Evolutionary conservation across 2,329 filamentous ascomycete genomes (phyloP).

Genomic region (Fusarium neocosmosporiellum): DNA sequence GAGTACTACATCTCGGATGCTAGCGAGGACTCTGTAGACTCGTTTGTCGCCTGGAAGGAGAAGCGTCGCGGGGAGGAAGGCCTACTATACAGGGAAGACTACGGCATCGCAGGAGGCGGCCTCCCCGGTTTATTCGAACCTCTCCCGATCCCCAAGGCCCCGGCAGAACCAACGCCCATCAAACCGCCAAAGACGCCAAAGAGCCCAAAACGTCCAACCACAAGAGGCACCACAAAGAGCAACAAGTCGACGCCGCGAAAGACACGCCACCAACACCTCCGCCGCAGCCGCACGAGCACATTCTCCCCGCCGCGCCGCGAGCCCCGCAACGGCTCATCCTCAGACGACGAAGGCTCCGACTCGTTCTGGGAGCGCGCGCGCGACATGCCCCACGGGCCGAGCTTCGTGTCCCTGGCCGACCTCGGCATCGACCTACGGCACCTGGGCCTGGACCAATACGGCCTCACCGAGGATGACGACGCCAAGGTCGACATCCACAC

Average conservation of each 20-base stretch:
- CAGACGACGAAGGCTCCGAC: constrained; percentile 27
- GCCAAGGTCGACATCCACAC: constrained; percentile 39
- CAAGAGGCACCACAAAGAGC: constrained; percentile 14
- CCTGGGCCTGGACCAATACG: constrained; percentile 35
- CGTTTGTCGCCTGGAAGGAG: constrained; percentile 36
- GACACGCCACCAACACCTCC: neutral
- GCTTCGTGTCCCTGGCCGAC: constrained; percentile 31
- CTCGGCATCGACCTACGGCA: constrained; percentile 27
- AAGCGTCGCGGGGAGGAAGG: constrained; percentile 34
- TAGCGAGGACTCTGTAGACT: constrained; percentile 46
- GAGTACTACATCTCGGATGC: constrained; percentile 35
- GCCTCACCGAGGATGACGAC: constrained; percentile 36
- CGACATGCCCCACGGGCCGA: constrained; percentile 19
- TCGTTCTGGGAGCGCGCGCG: constrained; percentile 30
- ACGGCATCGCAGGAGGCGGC: constrained; percentile 34
- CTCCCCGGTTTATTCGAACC: constrained; percentile 46
- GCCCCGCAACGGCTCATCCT: constrained; percentile 12
- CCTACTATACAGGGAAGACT: constrained; percentile 44
- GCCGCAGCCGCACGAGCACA: constrained; percentile 19
- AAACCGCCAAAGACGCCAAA: constrained; percentile 22
- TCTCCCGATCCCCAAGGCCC: constrained; percentile 15
- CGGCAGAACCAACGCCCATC: neutral
- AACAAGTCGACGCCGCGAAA: constrained; percentile 22
- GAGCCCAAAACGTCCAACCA: constrained; percentile 10
- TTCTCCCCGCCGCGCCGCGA: constrained; percentile 11